Evolutionary conservation across 495 filamentous ascomycete genomes (phyloP).

Genomic region (Neurospora sp.): DNA sequence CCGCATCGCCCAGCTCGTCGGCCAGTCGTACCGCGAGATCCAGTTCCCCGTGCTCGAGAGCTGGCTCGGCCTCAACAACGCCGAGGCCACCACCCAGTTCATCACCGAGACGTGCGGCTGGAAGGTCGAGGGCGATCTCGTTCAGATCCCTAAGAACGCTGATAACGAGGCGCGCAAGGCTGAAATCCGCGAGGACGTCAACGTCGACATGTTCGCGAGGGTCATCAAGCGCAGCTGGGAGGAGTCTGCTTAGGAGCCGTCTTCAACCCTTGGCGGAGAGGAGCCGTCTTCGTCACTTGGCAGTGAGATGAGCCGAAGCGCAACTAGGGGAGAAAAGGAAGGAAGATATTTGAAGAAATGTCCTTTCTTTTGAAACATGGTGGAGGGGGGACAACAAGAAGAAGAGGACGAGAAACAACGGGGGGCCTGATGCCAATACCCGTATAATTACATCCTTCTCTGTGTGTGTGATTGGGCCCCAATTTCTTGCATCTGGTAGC

Average conservation of each 20-base stretch:
- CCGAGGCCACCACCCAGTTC: conserved; percentile 66
- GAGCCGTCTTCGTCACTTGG: background rate
- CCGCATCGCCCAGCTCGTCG: conserved; percentile 79
- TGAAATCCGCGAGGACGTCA: conserved; percentile 90
- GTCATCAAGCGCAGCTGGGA: conserved; percentile 85
- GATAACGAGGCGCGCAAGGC: conserved; percentile 98
- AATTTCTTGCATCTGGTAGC: conserved; percentile 18
- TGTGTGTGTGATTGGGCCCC: conserved; percentile 4
- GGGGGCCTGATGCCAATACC: conserved; percentile 2
- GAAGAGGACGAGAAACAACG: background rate
- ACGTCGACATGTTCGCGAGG: conserved; percentile 77
- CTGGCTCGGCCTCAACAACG: conserved; percentile 75
- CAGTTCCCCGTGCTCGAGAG: conserved; percentile 64
- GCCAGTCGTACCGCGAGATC: conserved; percentile 81
- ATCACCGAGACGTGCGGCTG: conserved; percentile 78
- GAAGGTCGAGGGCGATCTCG: conserved; percentile 49
- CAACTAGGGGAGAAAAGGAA: conserved; percentile 5
- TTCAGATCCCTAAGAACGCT: conserved; percentile 78
- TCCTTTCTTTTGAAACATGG: background rate
- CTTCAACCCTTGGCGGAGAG: too few species aligned
- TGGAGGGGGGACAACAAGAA: background rate
- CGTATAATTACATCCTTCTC: conserved; percentile 7
- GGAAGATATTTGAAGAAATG: conserved; percentile 4
- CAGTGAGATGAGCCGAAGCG: background rate
- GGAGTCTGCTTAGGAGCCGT: conserved; percentile 48